Percentiles rank a stretch among this genome's conserved stretches.
phyloP scores from a whole-genome alignment of 805 yeast genomes.

The Lipomyces mesembrius region DNA sequence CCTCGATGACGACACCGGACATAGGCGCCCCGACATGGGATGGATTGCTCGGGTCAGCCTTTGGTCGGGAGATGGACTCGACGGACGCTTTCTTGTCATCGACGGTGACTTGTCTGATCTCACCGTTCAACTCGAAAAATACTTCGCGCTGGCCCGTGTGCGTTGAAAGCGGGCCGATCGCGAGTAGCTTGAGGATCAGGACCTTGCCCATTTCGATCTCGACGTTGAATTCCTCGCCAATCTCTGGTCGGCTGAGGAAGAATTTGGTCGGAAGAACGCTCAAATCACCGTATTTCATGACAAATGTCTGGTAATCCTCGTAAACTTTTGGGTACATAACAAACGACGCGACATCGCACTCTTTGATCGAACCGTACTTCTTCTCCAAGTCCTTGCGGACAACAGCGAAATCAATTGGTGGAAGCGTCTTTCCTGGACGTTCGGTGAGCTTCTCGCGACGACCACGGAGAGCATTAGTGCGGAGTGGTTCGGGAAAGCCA shows the following conservation, averaged over 20 bases:
- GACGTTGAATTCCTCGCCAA: slow-evolving; percentile 86
- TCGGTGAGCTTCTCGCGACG: slow-evolving; percentile 86
- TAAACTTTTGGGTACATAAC: slow-evolving; percentile 98
- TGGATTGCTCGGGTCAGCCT: slow-evolving; percentile 86
- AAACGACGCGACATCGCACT: slow-evolving; percentile 91
- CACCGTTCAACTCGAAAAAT: slow-evolving; percentile 97
- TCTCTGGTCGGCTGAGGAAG: slow-evolving; percentile 83
- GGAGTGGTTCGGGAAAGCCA: slow-evolving; percentile 99
- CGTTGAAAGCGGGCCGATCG: slow-evolving; percentile 83
- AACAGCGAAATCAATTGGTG: slow-evolving; percentile 77
- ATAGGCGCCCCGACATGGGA: slow-evolving; percentile 97
- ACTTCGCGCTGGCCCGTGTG: slow-evolving; percentile 94
- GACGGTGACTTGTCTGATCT: slow-evolving; percentile 91
- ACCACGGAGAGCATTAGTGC: slow-evolving; percentile 86
- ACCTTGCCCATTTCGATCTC: slow-evolving; percentile 95
- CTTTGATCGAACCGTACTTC: slow-evolving; percentile 73
- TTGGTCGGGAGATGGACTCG: slow-evolving; percentile 83
- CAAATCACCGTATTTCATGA: slow-evolving; percentile 85
- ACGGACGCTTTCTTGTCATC: slow-evolving; percentile 86
- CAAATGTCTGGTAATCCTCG: slow-evolving; percentile 77
- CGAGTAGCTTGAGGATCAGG: slow-evolving; percentile 86
- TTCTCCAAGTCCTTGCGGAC: slow-evolving; percentile 74
- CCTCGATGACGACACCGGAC: slow-evolving; percentile 98
- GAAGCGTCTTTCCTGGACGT: slow-evolving; percentile 90
- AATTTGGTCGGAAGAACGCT: slow-evolving; percentile 91